A percentile compares a stretch with the other conserved stretches of the same genome.
phyloP scores from a whole-genome alignment of 345 rosid genomes.

The Euphorbia lathyris region DNA sequence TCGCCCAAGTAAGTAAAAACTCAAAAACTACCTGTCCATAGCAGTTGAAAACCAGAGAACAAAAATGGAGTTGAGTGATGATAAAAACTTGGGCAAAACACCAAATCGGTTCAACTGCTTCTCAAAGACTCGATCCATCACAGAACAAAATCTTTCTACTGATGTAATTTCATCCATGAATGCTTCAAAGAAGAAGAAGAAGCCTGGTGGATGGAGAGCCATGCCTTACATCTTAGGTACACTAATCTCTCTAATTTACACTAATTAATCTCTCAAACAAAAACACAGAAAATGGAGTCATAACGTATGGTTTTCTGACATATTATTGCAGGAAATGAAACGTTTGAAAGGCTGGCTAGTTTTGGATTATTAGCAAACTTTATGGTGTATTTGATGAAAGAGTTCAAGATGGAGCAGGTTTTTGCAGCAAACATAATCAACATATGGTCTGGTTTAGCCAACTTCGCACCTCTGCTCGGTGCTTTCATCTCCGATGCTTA shows the following conservation, averaged over 20 bases:
- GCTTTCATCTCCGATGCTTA: constrained; percentile 34
- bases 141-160: background rate
- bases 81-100: too few relatives aligned
- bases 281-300: too few relatives aligned
- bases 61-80: too few relatives aligned
- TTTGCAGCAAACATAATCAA: constrained; percentile 28
- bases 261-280: too few relatives aligned
- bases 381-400: constrained; percentile 30
- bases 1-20: too few relatives aligned
- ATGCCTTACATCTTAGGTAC: constrained; percentile 76
- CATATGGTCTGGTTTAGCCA: constrained; percentile 37
- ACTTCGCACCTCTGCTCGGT: constrained; percentile 37
- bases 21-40: too few relatives aligned
- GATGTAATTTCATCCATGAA: constrained; percentile 10
- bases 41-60: too few relatives aligned
- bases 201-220: constrained; percentile 79
- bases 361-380: constrained; percentile 40
- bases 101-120: too few relatives aligned
- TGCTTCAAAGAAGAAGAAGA: constrained; percentile 21
- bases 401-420: constrained; percentile 38
- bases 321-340: constrained; percentile 40
- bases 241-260: background rate
- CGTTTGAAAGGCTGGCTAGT: constrained; percentile 47
- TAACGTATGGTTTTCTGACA: too few relatives aligned
- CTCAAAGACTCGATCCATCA: too few relatives aligned